A percentile compares a stretch with the other conserved stretches of the same genome.
Conservation (phyloP, 257 asterid genomes). For the Catharanthus roseus region DNA sequence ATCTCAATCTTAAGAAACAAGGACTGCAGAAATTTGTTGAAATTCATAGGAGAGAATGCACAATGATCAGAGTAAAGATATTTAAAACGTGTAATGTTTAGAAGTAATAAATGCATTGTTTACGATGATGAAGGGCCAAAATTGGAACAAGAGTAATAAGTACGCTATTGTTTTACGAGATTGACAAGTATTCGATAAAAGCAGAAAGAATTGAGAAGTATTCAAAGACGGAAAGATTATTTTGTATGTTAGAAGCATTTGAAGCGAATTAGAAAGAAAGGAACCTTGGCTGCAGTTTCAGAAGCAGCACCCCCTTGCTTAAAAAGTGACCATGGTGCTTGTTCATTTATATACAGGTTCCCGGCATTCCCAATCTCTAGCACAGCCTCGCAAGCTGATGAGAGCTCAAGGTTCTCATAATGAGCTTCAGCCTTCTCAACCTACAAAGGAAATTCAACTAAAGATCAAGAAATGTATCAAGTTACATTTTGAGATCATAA, state of each 20-base stretch:
- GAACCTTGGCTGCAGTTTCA: constrained; percentile 83
- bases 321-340: constrained; percentile 89
- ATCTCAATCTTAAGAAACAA: background rate
- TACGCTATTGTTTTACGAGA: too few relatives aligned
- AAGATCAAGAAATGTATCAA: background rate
- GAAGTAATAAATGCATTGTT: too few relatives aligned
- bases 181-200: too few relatives aligned
- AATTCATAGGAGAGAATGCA: too few relatives aligned
- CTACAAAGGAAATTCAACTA: constrained; percentile 18
- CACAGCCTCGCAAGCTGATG: constrained; percentile 88
- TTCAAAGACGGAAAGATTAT: background rate
- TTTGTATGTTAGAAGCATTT: background rate
- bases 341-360: constrained; percentile 64
- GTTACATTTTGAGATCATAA: too few relatives aligned
- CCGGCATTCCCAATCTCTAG: constrained; percentile 86
- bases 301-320: constrained; percentile 78
- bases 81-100: too few relatives aligned
- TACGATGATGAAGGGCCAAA: too few relatives aligned
- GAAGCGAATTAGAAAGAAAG: constrained; percentile 3
- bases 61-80: too few relatives aligned
- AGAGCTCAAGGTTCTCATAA: constrained; percentile 67
- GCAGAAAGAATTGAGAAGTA: too few relatives aligned
- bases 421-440: constrained; percentile 49
- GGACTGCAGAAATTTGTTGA: background rate
- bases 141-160: too few relatives aligned